Conservation (phyloP, 2,329 filamentous ascomycete genomes). For the Trichoderma atrobrunneum region DNA sequence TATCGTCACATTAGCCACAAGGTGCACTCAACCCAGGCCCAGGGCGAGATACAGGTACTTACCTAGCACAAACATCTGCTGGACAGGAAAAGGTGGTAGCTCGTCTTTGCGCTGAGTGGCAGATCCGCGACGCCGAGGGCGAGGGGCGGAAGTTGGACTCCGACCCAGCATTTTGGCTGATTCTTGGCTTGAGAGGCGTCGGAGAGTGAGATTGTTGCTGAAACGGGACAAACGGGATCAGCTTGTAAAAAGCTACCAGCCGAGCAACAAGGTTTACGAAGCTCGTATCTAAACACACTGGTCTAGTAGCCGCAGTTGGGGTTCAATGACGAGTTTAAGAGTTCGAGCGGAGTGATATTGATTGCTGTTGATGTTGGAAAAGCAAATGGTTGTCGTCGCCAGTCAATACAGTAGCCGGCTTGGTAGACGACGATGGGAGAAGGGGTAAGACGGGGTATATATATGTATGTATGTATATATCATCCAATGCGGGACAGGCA, state of each 20-base stretch:
- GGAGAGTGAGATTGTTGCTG: not conserved
- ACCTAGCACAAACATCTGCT: conserved; percentile 55
- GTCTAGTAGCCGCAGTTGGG: not conserved
- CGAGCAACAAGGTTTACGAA: conserved; percentile 12
- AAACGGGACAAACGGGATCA: not conserved
- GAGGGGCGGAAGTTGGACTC: conserved; percentile 27
- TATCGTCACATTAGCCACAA: not conserved
- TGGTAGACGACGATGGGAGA: not conserved
- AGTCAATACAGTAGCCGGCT: not conserved
- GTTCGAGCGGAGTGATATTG: not conserved
- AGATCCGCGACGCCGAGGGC: conserved; percentile 26
- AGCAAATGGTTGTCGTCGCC: not conserved
- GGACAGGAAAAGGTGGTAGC: conserved; percentile 37
- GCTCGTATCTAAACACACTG: conserved; percentile 5
- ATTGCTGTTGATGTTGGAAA: not conserved
- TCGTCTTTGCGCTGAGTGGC: conserved; percentile 25
- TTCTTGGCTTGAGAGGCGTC: not conserved
- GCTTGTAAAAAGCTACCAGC: conserved; percentile 5
- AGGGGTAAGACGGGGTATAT: not conserved
- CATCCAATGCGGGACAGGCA: not conserved
- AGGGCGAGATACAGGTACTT: conserved; percentile 26
- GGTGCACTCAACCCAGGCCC: not conserved
- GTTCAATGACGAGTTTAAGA: not conserved
- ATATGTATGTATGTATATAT: not conserved
- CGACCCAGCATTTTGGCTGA: conserved; percentile 27